Conservation (phyloP, 2,329 filamentous ascomycete genomes). For the Aspergillus melleus region DNA sequence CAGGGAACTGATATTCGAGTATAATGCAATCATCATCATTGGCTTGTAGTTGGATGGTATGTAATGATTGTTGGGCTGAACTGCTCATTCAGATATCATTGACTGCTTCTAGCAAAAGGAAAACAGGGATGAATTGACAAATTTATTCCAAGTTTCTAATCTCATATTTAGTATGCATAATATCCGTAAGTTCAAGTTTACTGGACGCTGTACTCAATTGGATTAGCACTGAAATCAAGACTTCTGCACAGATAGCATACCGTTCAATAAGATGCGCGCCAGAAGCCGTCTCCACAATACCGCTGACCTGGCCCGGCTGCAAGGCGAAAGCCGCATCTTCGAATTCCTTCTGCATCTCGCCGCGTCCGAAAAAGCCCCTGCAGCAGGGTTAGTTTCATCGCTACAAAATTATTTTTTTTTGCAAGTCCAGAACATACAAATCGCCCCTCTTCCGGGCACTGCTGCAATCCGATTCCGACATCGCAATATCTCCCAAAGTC, state of each 20-base stretch:
- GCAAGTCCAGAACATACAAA: constrained; percentile 58
- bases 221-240: not conserved
- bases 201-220: not conserved
- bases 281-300: constrained; percentile 86
- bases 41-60: not conserved
- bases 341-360: constrained; percentile 99
- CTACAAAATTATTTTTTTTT: too few species aligned
- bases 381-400: constrained; percentile 15
- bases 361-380: constrained; percentile 85
- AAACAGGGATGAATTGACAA: not conserved
- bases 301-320: constrained; percentile 81
- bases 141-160: not conserved
- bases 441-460: constrained; percentile 93
- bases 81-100: not conserved
- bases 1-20: too few species aligned
- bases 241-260: constrained; percentile 52
- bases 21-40: not conserved
- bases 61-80: not conserved
- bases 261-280: constrained; percentile 95
- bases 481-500: constrained; percentile 78
- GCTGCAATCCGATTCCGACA: constrained; percentile 90
- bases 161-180: not conserved
- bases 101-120: not conserved
- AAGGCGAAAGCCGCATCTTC: constrained; percentile 94
- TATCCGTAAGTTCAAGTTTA: not conserved